Conservation (phyloP, 768 basidiomycete genomes). For the Trametes meyenii region DNA sequence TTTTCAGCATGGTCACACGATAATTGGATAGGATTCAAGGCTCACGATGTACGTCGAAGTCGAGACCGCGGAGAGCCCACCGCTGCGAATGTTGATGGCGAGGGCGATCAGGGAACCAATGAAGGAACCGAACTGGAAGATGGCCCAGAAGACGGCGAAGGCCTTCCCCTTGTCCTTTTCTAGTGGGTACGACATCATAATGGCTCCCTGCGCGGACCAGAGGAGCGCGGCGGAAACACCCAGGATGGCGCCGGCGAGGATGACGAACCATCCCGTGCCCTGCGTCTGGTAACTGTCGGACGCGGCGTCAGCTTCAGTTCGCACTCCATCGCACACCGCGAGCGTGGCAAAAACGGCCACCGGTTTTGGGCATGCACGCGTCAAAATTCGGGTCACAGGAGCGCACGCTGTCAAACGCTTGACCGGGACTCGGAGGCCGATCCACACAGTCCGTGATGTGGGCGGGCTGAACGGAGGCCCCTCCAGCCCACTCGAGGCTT, state of each 20-base stretch:
- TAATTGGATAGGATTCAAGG: not conserved
- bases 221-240: conserved; percentile 53
- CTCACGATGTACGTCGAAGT: conserved; percentile 45
- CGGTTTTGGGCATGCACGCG: not conserved
- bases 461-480: not conserved
- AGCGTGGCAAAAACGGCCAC: not conserved
- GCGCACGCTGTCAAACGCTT: not conserved
- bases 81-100: conserved; percentile 42
- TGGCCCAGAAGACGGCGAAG: conserved; percentile 56
- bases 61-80: conserved; percentile 38
- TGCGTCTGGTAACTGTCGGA: conserved; percentile 39
- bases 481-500: not conserved
- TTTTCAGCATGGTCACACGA: not conserved
- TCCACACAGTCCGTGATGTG: not conserved
- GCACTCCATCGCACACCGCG: not conserved
- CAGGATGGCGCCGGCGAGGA: conserved; percentile 52
- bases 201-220: conserved; percentile 54
- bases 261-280: conserved; percentile 47
- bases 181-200: conserved; percentile 61
- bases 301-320: not conserved
- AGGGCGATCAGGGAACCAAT: conserved; percentile 48
- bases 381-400: not conserved
- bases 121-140: conserved; percentile 48
- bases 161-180: conserved; percentile 58
- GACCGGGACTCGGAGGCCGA: not conserved